A percentile compares a stretch with the other conserved stretches of the same genome.
phyloP scores from a whole-genome alignment of 2,329 filamentous ascomycete species.

The Penicillium rolfsii region DNA sequence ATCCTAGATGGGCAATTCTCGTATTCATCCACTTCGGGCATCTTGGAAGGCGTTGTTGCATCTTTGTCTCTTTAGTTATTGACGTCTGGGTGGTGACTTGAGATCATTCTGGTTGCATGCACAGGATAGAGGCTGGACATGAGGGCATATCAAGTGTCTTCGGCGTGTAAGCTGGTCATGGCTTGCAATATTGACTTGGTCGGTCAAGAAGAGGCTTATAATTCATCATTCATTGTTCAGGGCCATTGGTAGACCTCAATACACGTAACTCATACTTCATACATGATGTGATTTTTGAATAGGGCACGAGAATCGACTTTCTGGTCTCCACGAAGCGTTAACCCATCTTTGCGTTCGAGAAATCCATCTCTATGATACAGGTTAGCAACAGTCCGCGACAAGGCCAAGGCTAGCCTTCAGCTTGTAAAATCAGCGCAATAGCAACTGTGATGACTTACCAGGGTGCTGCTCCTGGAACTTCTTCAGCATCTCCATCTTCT shows the following conservation, averaged over 20 bases:
- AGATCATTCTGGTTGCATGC: not conserved
- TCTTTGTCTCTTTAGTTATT: not conserved
- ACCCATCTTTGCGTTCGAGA: constrained; percentile 66
- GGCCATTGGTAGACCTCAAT: constrained; percentile 7
- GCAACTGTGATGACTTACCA: constrained; percentile 32
- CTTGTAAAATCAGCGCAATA: too few relatives aligned
- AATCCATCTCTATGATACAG: constrained; percentile 62
- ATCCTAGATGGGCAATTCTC: constrained; percentile 25
- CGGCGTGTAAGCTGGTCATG: not conserved
- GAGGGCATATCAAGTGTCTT: not conserved
- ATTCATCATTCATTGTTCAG: constrained; percentile 22
- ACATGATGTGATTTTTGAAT: constrained; percentile 16
- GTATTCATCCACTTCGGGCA: constrained; percentile 21
- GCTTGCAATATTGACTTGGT: not conserved
- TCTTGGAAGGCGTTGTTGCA: not conserved
- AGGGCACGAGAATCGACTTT: not conserved
- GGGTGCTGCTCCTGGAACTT: constrained; percentile 86
- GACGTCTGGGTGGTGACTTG: not conserved
- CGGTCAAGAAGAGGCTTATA: not conserved
- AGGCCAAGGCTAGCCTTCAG: not conserved
- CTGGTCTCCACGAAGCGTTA: constrained; percentile 29
- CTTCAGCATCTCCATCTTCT: constrained; percentile 88
- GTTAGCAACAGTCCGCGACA: constrained; percentile 13
- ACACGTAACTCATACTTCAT: constrained; percentile 31
- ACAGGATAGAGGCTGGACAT: not conserved